A percentile compares a stretch with the other conserved stretches of the same genome.
Conservation (phyloP, 2,329 filamentous ascomycete genomes). For the Aureobasidium melanogenum region DNA sequence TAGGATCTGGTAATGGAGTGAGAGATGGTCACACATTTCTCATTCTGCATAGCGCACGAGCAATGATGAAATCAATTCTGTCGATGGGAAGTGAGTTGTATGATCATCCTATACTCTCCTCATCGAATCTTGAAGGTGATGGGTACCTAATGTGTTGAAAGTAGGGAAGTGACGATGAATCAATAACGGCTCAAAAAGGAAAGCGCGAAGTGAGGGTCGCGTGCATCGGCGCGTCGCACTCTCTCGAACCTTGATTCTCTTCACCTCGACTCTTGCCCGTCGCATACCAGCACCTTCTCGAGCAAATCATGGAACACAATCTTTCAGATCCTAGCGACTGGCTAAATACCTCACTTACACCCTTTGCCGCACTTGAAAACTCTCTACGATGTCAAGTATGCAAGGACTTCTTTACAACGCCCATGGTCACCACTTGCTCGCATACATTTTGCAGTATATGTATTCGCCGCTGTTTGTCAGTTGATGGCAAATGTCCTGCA, state of each 20-base stretch:
- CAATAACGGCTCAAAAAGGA: slow-evolving; percentile 1
- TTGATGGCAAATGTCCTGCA: slow-evolving; percentile 78
- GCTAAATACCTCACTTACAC: slow-evolving; percentile 59
- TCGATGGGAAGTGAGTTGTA: too few species aligned
- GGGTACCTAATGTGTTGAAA: not conserved
- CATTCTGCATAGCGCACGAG: too few species aligned
- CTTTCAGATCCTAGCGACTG: slow-evolving; percentile 78
- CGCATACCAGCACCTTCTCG: not conserved
- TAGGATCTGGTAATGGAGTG: too few species aligned
- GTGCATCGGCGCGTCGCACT: not conserved
- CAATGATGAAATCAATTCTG: too few species aligned
- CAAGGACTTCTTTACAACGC: slow-evolving; percentile 93
- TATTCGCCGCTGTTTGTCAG: slow-evolving; percentile 75
- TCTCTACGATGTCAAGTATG: slow-evolving; percentile 91
- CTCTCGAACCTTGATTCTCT: slow-evolving; percentile 22
- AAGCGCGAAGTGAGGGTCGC: not conserved
- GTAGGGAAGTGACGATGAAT: not conserved
- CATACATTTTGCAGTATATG: slow-evolving; percentile 97
- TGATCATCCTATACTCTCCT: too few species aligned
- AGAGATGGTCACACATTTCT: too few species aligned
- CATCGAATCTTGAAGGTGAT: too few species aligned
- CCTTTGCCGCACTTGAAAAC: slow-evolving; percentile 65
- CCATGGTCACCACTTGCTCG: slow-evolving; percentile 87
- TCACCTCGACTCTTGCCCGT: not conserved
- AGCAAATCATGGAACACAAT: slow-evolving; percentile 1